A percentile compares a stretch with the other conserved stretches of the same genome.
phyloP scores from a whole-genome alignment of 108 stramenopile genomes.

The Epithemia pelagica region DNA sequence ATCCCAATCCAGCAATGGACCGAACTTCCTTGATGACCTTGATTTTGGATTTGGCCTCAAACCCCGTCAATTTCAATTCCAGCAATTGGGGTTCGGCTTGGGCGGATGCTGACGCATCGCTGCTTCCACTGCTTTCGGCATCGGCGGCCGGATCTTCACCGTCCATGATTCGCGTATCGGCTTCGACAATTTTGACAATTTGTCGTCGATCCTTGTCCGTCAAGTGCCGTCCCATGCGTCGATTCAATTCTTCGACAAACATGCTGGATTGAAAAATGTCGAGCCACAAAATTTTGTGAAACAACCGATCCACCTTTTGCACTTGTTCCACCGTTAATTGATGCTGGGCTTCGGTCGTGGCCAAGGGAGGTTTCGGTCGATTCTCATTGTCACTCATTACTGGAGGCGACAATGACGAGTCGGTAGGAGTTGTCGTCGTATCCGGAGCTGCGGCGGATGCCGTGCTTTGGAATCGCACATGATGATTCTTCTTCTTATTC shows the following conservation, averaged over 20 bases:
- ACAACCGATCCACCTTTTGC: slow-evolving; percentile 52
- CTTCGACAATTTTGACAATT: background rate
- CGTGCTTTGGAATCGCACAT: too few species aligned
- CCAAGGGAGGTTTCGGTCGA: too few species aligned
- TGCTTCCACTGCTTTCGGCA: slow-evolving; percentile 9
- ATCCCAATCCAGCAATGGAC: slow-evolving; percentile 76
- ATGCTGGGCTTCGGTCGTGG: background rate
- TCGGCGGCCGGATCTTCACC: slow-evolving; percentile 1
- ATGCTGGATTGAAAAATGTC: slow-evolving; percentile 81
- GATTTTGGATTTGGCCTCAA: slow-evolving; percentile 91
- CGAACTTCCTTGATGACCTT: slow-evolving; percentile 95
- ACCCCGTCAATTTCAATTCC: slow-evolving; percentile 80
- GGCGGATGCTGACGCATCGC: slow-evolving; percentile 46
- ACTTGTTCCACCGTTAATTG: slow-evolving; percentile 17
- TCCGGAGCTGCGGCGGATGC: too few species aligned
- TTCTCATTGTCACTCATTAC: too few species aligned
- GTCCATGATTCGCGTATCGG: too few species aligned
- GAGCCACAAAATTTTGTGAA: slow-evolving; percentile 73
- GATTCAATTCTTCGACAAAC: slow-evolving; percentile 64
- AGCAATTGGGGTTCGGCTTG: slow-evolving; percentile 71
- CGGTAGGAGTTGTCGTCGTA: too few species aligned
- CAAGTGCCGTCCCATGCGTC: slow-evolving; percentile 60
- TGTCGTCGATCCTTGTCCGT: background rate
- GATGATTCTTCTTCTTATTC: too few species aligned
- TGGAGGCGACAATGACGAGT: too few species aligned